These are phyloP conservation scores for Nemophila menziesii DNA, from an alignment of 257 asterid genomes.

Conservation along the genomic window DNA sequence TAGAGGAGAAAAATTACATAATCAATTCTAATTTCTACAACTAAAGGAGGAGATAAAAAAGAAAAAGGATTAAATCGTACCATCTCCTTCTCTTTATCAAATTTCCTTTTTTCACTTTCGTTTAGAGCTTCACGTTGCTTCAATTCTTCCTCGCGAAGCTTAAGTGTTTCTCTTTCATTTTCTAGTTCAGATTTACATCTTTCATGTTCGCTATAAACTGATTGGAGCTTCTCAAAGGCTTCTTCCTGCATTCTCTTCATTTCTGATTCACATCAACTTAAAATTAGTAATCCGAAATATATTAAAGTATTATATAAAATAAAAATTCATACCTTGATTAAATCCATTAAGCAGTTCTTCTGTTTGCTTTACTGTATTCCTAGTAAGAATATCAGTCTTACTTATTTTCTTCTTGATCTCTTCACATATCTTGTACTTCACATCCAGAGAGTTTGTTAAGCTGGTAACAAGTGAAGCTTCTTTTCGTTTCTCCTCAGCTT, in stretches of 20 bases:
- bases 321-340: no score
- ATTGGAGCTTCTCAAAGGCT: slow-evolving; percentile 34
- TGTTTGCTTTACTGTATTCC: slow-evolving; percentile 41
- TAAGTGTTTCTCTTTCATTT: slow-evolving; percentile 40
- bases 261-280: slow-evolving; percentile 31
- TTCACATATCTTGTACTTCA: slow-evolving; percentile 40
- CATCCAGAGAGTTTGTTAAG: slow-evolving; percentile 34
- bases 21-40: no score
- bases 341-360: slow-evolving; percentile 44
- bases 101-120: slow-evolving; percentile 50
- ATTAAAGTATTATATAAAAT: slow-evolving; percentile 8
- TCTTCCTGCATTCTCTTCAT: slow-evolving; percentile 48
- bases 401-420: slow-evolving; percentile 46
- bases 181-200: slow-evolving; percentile 39
- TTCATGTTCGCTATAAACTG: slow-evolving; percentile 41
- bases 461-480: slow-evolving; percentile 34
- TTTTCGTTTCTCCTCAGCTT: slow-evolving; percentile 41
- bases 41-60: no score
- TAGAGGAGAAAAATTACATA: no score
- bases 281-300: slow-evolving; percentile 8
- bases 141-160: slow-evolving; percentile 41
- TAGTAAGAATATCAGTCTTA: slow-evolving; percentile 37
- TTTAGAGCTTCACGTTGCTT: slow-evolving; percentile 39
- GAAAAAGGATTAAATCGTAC: slow-evolving; percentile 20
- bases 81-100: slow-evolving; percentile 42